Conservation (phyloP, 2,329 filamentous ascomycete genomes). For the Aureobasidium pullulans region DNA sequence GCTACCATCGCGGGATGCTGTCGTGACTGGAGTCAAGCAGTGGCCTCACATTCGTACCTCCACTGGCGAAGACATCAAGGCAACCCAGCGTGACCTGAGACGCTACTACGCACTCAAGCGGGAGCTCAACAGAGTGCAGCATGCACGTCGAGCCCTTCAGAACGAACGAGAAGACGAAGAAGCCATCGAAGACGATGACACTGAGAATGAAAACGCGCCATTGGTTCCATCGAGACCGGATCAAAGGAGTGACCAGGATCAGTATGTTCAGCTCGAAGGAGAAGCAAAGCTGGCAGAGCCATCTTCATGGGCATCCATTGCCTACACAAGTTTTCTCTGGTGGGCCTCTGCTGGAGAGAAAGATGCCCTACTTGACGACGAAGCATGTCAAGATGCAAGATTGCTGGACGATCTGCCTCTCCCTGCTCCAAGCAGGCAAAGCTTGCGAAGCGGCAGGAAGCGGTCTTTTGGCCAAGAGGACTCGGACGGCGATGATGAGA, state of each 20-base stretch:
- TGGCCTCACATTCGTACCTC: constrained; percentile 70
- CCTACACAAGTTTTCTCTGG: constrained; percentile 81
- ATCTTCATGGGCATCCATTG: constrained; percentile 60
- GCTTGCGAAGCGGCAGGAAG: not conserved
- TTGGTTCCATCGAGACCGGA: not conserved
- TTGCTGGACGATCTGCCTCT: constrained; percentile 35
- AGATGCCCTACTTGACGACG: constrained; percentile 46
- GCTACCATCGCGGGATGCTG: constrained; percentile 53
- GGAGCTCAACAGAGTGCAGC: constrained; percentile 43
- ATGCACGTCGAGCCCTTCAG: constrained; percentile 25
- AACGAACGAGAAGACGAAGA: constrained; percentile 20
- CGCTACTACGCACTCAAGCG: constrained; percentile 64
- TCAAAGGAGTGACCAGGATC: constrained; percentile 15
- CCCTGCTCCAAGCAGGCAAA: not conserved
- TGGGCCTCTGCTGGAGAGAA: constrained; percentile 80
- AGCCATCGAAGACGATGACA: constrained; percentile 12
- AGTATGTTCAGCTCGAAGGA: constrained; percentile 18
- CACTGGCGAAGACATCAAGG: constrained; percentile 61
- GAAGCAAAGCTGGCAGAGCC: constrained; percentile 43
- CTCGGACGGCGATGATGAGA: constrained; percentile 40
- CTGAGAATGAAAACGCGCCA: constrained; percentile 16
- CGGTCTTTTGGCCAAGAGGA: constrained; percentile 28
- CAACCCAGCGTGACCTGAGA: constrained; percentile 82
- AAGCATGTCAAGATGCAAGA: constrained; percentile 43
- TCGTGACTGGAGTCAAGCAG: constrained; percentile 24